Evolutionary conservation across 1,284 basidiomycete genomes (phyloP).

Genomic region (Ceratobasidium sp.): DNA sequence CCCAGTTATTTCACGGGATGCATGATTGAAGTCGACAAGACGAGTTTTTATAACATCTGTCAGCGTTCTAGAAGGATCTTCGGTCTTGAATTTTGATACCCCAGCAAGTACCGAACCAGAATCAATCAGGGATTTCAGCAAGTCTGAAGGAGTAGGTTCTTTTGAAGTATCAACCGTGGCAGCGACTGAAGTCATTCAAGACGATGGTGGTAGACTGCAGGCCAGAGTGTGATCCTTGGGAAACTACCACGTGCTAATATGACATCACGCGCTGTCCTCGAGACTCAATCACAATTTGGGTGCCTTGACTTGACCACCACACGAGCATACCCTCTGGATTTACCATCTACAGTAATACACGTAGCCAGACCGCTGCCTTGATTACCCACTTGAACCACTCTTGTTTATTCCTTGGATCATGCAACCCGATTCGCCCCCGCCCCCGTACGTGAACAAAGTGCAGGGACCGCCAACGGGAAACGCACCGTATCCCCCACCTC

Average conservation of each 20-base stretch:
- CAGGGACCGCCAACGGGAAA: background rate
- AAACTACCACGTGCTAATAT: conserved; percentile 28
- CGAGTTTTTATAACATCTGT: conserved; percentile 7
- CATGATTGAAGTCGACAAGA: conserved; percentile 32
- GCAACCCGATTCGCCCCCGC: conserved; percentile 28
- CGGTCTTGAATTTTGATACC: background rate
- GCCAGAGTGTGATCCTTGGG: background rate
- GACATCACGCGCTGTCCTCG: conserved; percentile 34
- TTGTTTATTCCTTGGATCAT: conserved; percentile 7
- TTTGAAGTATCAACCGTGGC: background rate
- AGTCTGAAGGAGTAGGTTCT: conserved; percentile 8
- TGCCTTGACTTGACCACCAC: conserved; percentile 6
- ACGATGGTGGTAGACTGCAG: background rate
- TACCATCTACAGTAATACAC: background rate
- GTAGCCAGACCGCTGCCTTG: background rate
- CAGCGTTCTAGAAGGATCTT: conserved; percentile 30
- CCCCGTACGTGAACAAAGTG: conserved; percentile 12
- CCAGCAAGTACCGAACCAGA: conserved; percentile 27
- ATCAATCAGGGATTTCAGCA: conserved; percentile 17
- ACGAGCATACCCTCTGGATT: background rate
- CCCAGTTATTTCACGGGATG: background rate
- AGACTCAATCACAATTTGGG: conserved; percentile 1
- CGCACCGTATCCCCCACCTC: conserved; percentile 29
- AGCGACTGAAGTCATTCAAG: conserved; percentile 1
- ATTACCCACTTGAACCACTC: background rate